Evolutionary conservation across 2,329 filamentous ascomycete genomes (phyloP).

Genomic region (Pyricularia pennisetigena): DNA sequence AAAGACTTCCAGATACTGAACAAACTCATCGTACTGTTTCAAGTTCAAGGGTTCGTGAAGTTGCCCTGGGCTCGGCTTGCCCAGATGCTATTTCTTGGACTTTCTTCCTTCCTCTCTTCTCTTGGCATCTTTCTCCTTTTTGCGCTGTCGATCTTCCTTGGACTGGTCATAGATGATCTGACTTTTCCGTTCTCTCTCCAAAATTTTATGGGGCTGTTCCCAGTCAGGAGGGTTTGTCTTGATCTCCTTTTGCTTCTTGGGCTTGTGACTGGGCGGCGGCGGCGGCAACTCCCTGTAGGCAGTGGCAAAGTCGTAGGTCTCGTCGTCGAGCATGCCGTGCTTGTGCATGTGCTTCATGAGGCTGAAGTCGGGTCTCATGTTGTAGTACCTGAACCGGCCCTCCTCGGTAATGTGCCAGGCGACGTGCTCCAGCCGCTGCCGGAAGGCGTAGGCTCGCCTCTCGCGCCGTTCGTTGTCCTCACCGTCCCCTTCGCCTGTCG

Average conservation of each 20-base stretch:
- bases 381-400: conserved; percentile 4
- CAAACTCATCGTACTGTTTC: background rate
- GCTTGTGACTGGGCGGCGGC: background rate
- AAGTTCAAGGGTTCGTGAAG: too few species aligned
- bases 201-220: background rate
- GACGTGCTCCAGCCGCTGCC: conserved; percentile 39
- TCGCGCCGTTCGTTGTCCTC: background rate
- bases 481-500: too few species aligned
- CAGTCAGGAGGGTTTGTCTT: conserved; percentile 1
- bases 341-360: conserved; percentile 27
- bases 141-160: conserved; percentile 2
- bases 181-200: background rate
- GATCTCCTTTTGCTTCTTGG: background rate
- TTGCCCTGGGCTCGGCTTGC: too few species aligned
- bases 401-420: conserved; percentile 28
- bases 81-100: background rate
- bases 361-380: conserved; percentile 28
- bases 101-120: background rate
- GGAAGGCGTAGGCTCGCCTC: conserved; percentile 18
- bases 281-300: background rate
- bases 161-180: conserved; percentile 2
- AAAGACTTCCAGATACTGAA: background rate
- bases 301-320: conserved; percentile 10
- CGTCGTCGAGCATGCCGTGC: conserved; percentile 16
- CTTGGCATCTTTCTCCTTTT: background rate